A percentile compares a stretch with the other conserved stretches of the same genome.
Conservation (phyloP, 2,329 filamentous ascomycete genomes). For the Aphanocladium album region DNA sequence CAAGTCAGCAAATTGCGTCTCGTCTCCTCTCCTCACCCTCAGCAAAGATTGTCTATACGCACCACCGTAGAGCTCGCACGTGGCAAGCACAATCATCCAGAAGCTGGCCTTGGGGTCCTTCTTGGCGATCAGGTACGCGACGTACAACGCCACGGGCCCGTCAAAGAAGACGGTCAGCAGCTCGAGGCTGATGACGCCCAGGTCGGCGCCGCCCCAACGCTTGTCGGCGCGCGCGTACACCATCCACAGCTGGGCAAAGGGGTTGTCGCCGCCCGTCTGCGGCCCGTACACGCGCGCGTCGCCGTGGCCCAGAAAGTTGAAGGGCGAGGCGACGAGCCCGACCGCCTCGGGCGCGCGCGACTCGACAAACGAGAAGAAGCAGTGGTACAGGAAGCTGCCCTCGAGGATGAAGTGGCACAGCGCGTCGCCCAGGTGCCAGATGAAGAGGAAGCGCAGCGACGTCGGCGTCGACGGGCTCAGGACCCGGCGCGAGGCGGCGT, state of each 20-base stretch:
- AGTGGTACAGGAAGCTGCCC: constrained; percentile 87
- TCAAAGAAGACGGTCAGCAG: constrained; percentile 60
- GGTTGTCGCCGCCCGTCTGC: constrained; percentile 49
- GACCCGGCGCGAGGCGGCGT: constrained; percentile 40
- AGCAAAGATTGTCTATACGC: constrained; percentile 16
- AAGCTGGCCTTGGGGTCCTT: constrained; percentile 51
- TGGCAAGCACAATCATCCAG: constrained; percentile 60
- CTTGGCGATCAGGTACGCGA: constrained; percentile 56
- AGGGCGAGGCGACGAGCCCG: constrained; percentile 42
- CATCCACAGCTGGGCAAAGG: constrained; percentile 61
- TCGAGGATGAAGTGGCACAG: constrained; percentile 90
- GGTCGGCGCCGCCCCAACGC: constrained; percentile 59
- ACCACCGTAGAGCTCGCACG: constrained; percentile 62
- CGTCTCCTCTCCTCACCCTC: background rate
- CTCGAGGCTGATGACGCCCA: constrained; percentile 60
- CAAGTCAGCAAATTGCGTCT: background rate
- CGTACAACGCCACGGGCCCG: constrained; percentile 53
- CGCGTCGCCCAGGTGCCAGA: constrained; percentile 93
- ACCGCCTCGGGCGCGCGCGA: constrained; percentile 24
- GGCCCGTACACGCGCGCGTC: constrained; percentile 49
- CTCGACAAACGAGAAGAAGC: constrained; percentile 65
- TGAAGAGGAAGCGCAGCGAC: constrained; percentile 71
- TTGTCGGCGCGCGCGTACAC: constrained; percentile 61
- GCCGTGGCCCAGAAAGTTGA: constrained; percentile 46
- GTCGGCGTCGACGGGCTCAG: constrained; percentile 46